Conservation (phyloP, 1,284 basidiomycete genomes). For the Calocybe gambosa region DNA sequence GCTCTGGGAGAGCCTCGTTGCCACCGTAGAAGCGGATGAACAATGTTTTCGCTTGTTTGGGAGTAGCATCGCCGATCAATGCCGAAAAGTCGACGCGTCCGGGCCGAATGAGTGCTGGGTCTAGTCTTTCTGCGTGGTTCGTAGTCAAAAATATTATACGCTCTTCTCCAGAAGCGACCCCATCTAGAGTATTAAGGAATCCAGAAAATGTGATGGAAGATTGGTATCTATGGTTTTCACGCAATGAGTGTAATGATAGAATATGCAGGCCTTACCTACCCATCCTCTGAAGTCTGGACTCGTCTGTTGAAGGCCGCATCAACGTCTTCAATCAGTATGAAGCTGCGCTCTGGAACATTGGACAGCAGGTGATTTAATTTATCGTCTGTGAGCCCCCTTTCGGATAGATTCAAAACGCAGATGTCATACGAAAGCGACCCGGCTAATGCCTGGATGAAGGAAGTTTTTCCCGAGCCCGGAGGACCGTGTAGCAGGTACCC, state of each 20-base stretch:
- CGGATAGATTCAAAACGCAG: constrained; percentile 93
- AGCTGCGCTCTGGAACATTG: constrained; percentile 88
- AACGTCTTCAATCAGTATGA: constrained; percentile 94
- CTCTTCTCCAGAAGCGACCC: constrained; percentile 94
- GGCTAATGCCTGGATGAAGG: constrained; percentile 96
- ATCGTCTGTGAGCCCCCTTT: constrained; percentile 95
- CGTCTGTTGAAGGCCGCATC: constrained; percentile 97
- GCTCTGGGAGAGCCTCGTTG: constrained; percentile 27
- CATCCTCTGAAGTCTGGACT: constrained; percentile 84
- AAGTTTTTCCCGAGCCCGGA: constrained; percentile 97
- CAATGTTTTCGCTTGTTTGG: constrained; percentile 73
- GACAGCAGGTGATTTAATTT: constrained; percentile 93
- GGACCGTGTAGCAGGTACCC: constrained; percentile 96
- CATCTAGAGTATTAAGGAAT: constrained; percentile 94
- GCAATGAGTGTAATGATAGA: neutral
- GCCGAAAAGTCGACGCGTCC: constrained; percentile 89
- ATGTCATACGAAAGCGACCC: constrained; percentile 93
- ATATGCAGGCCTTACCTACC: constrained; percentile 40
- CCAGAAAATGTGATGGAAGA: constrained; percentile 97
- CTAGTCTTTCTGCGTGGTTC: constrained; percentile 83
- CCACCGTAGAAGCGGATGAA: constrained; percentile 84
- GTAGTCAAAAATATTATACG: constrained; percentile 99
- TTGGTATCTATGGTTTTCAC: constrained; percentile 61
- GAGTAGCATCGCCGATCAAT: constrained; percentile 83
- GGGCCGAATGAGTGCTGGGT: constrained; percentile 91